Percentiles rank a stretch among this genome's conserved stretches.
phyloP scores from a whole-genome alignment of 768 basidiomycete species.

The Multifurca ochricompacta region DNA sequence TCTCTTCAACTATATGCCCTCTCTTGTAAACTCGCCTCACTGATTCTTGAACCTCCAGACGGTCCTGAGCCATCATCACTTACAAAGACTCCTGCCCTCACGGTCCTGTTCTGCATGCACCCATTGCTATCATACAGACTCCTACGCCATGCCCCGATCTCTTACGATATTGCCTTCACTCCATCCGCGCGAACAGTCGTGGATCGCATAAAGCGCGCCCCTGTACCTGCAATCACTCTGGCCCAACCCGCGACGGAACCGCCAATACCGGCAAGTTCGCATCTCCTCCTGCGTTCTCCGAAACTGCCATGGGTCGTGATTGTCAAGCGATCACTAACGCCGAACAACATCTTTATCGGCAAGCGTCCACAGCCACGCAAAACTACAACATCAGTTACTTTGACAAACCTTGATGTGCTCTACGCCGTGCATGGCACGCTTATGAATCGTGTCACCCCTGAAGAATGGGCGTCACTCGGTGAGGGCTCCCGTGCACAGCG shows the following conservation, averaged over 20 bases:
- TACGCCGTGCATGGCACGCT: slow-evolving; percentile 52
- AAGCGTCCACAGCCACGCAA: slow-evolving; percentile 7
- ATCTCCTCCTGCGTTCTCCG: slow-evolving; percentile 45
- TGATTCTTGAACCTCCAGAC: background rate
- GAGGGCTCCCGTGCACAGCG: slow-evolving; percentile 49
- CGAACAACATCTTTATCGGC: slow-evolving; percentile 22
- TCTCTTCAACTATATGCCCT: background rate
- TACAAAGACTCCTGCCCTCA: slow-evolving; percentile 27
- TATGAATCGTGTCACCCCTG: slow-evolving; percentile 45
- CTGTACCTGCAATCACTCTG: slow-evolving; percentile 50
- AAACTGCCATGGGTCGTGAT: slow-evolving; percentile 57
- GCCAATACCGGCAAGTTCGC: slow-evolving; percentile 35
- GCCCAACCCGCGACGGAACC: slow-evolving; percentile 61
- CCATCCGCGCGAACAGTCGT: slow-evolving; percentile 52
- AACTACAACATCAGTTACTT: slow-evolving; percentile 21
- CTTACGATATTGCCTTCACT: slow-evolving; percentile 50
- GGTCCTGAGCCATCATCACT: slow-evolving; percentile 17
- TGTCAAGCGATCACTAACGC: slow-evolving; percentile 31
- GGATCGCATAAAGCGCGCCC: slow-evolving; percentile 43
- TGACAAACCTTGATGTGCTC: slow-evolving; percentile 61
- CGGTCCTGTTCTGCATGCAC: slow-evolving; percentile 48
- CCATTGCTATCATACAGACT: slow-evolving; percentile 52
- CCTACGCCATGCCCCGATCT: slow-evolving; percentile 51
- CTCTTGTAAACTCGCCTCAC: no score
- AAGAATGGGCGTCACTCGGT: slow-evolving; percentile 58